Conservation (phyloP, 2,329 filamentous ascomycete genomes). For the Microdochium paspali region DNA sequence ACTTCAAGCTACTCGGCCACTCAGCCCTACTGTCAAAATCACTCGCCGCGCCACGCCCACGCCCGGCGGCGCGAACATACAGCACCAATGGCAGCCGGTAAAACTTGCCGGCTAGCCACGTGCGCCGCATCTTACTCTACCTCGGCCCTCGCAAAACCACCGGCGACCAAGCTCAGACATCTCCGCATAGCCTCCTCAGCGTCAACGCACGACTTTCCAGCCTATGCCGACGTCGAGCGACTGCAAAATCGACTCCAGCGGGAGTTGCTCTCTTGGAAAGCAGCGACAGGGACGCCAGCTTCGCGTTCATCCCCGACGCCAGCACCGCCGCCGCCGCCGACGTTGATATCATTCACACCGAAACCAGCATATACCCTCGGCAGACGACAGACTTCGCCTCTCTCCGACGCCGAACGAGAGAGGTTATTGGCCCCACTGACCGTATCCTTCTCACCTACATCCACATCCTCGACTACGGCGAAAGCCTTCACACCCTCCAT, state of each 20-base stretch:
- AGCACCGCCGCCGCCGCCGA: slow-evolving; percentile 59
- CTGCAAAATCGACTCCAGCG: slow-evolving; percentile 28
- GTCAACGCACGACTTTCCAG: slow-evolving; percentile 8
- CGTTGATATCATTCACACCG: slow-evolving; percentile 54
- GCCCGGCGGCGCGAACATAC: no score
- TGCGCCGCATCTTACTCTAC: not conserved
- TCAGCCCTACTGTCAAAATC: no score
- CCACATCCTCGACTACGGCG: slow-evolving; percentile 21
- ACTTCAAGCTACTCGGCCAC: no score
- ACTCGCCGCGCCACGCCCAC: no score
- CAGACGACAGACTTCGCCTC: slow-evolving; percentile 55
- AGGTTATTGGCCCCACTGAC: slow-evolving; percentile 24
- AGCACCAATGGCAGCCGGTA: not conserved
- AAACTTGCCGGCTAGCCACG: not conserved
- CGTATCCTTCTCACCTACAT: slow-evolving; percentile 13
- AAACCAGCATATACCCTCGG: slow-evolving; percentile 83
- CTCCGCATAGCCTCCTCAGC: not conserved
- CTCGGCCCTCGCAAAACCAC: not conserved
- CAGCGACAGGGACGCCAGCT: no score
- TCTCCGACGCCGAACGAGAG: slow-evolving; percentile 34
- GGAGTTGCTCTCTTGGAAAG: slow-evolving; percentile 51
- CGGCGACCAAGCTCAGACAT: not conserved
- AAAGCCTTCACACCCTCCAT: slow-evolving; percentile 44
- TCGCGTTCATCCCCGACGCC: slow-evolving; percentile 14
- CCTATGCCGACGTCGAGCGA: slow-evolving; percentile 25